Evolutionary conservation across 129 eudicot genomes (phyloP).

Genomic region (Helianthus annuus): DNA sequence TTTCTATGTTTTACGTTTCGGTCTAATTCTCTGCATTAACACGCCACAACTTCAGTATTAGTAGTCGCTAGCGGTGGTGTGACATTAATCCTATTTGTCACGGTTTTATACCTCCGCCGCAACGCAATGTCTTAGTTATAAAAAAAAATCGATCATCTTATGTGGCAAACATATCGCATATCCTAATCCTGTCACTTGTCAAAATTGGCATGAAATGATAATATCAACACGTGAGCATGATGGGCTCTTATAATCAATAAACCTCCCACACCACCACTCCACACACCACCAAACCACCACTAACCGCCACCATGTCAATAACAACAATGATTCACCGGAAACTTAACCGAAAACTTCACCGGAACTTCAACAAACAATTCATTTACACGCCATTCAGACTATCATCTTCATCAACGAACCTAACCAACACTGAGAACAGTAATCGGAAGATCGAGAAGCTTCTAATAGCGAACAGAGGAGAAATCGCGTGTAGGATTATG

Average conservation of each 20-base stretch:
- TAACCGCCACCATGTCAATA: conserved; percentile 37
- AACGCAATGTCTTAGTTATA: no score
- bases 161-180: no score
- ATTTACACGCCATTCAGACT: neutral
- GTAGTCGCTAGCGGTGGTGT: no score
- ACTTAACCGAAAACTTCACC: conserved; percentile 42
- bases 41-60: no score
- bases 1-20: no score
- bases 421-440: conserved; percentile 26
- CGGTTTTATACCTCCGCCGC: no score
- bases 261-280: conserved; percentile 15
- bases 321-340: conserved; percentile 55
- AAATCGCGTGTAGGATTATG: conserved; percentile 89
- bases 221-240: conserved; percentile 23
- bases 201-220: conserved; percentile 27
- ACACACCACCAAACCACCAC: neutral
- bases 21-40: no score
- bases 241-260: conserved; percentile 20
- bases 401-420: neutral
- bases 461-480: conserved; percentile 89
- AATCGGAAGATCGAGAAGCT: conserved; percentile 69
- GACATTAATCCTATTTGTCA: no score
- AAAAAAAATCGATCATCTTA: no score
- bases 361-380: conserved; percentile 23
- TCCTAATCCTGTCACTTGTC: no score